Base-by-base conservation (phyloP, 2,329 filamentous ascomycete genomes). In the Verticillium nonalfalfae region DNA sequence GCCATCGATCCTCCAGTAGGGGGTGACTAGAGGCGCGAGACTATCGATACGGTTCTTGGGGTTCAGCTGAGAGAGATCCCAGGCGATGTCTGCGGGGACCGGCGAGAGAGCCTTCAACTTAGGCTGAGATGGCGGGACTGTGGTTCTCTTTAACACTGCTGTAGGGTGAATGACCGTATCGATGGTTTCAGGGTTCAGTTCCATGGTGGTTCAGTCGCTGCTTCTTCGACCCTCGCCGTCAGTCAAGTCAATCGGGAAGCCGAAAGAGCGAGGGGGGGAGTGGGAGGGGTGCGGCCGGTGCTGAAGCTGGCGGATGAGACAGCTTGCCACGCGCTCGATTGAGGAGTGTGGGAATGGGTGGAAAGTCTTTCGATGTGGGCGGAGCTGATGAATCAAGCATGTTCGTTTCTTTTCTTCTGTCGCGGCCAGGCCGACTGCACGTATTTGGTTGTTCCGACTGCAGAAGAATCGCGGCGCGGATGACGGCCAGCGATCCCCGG, bases 11-110 rank as follows among this genome's bases (percentile, higher is more conserved):
- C 81, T 78, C 84, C 85, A 88, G 7, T 82, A 70, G 1, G 83
- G 78, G 0, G 72, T 66, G 14, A 66, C 58, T 2, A 78, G 76
- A 7, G 74, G 70, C 2, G 76, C 77, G 15, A 87, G 78, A 64
- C 82, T 85, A 68, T 86, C 78, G 68, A 87, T 81, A 62, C 84
- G 78, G 67, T 86, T 87, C 69, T 84, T 85, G 7, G 84, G 85
- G 64, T 87, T 87, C 52, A 86, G 74, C 50, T 75, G 71, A 5
- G 84, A 86, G 3, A 69, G 63, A 13, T 72, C 69, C 84, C 84
- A 87, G 14, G 66, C 38, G 50, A 21, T 18, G 2, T 18, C 14
- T 15, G 15, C 26, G 54, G 11, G 10, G 54, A 11, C 4, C 7
- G 18, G n/a, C 15, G 21, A 7, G 40, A 50, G 7, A 3, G n/a